Evolutionary conservation across 768 basidiomycete genomes (phyloP).

Genomic region (Chalciporus pseudorubinellus): DNA sequence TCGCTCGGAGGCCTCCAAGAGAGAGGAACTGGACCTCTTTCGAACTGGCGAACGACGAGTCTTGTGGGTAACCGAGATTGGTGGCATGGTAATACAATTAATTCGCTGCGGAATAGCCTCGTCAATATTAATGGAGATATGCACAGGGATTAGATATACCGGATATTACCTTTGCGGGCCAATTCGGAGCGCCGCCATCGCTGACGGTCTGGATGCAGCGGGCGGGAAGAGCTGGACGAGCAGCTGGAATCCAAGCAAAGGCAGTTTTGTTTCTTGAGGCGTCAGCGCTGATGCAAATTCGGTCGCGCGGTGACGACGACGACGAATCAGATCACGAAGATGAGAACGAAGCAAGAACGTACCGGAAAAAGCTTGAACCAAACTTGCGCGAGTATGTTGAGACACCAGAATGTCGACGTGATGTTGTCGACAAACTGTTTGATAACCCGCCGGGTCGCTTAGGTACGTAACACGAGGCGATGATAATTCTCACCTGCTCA

Average conservation of each 20-base stretch:
- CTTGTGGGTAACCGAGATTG: constrained; percentile 35
- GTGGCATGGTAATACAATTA: constrained; percentile 32
- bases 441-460: constrained; percentile 25
- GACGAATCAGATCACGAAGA: constrained; percentile 8
- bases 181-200: constrained; percentile 25
- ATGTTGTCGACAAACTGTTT: constrained; percentile 32
- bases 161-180: constrained; percentile 35
- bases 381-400: constrained; percentile 31
- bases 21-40: constrained; percentile 26
- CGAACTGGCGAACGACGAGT: constrained; percentile 20
- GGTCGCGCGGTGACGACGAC: too few relatives aligned
- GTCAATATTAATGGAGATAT: background rate
- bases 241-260: background rate
- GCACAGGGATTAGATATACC: constrained; percentile 35
- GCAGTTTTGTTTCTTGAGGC: background rate
- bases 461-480: constrained; percentile 16
- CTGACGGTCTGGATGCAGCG: constrained; percentile 1
- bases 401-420: constrained; percentile 25
- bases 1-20: constrained; percentile 17
- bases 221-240: background rate
- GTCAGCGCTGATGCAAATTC: background rate
- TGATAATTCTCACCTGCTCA: background rate
- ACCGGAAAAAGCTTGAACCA: constrained; percentile 31
- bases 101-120: background rate
- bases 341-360: background rate